Evolutionary conservation across 768 basidiomycete genomes (phyloP).

Genomic region (Tulasnella sp.): DNA sequence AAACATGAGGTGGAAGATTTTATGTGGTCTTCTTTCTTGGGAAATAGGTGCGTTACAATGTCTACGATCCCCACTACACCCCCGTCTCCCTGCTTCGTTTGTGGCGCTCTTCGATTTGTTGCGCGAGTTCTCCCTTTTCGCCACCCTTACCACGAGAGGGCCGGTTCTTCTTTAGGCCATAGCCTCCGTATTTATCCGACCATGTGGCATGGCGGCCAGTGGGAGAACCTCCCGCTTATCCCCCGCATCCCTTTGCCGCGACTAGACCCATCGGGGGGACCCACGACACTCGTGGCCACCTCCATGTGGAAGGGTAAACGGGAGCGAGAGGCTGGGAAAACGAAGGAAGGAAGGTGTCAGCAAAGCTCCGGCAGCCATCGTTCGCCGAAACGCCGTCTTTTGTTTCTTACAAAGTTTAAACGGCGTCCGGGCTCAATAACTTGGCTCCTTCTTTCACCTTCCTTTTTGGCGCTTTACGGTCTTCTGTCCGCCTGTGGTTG

Average conservation of each 20-base stretch:
- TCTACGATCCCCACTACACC: neutral
- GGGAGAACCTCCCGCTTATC: neutral
- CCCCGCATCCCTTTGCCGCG: neutral
- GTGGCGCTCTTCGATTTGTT: neutral
- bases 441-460: neutral
- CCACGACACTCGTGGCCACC: neutral
- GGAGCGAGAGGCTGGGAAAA: neutral
- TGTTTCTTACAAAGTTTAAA: neutral
- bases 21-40: constrained; percentile 21
- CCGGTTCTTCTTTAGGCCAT: neutral
- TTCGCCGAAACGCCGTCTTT: constrained; percentile 4
- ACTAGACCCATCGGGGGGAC: neutral
- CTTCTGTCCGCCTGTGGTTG: neutral
- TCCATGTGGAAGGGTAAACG: neutral
- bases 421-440: neutral
- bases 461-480: neutral
- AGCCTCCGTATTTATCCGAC: neutral
- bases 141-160: neutral
- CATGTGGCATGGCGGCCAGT: neutral
- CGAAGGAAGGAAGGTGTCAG: neutral
- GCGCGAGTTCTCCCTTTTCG: neutral
- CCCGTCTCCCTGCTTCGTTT: neutral
- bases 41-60: constrained; percentile 9
- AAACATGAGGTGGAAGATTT: constrained; percentile 14
- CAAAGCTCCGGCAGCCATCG: neutral